These are phyloP conservation scores for Pythium pectinolyticum DNA, from an alignment of 352 stramenopile genomes.

Conservation along the genomic window DNA sequence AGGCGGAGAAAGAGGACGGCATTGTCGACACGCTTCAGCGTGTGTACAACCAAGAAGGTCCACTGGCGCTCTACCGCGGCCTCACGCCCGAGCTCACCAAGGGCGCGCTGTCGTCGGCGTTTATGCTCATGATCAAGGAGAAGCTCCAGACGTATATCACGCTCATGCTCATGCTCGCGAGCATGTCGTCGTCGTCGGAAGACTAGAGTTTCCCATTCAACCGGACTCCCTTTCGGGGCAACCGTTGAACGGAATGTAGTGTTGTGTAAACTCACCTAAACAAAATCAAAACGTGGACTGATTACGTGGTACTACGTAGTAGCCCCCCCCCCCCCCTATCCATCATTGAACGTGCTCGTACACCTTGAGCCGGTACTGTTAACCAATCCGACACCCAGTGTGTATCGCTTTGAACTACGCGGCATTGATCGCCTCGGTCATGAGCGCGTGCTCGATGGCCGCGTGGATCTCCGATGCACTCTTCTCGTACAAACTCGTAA, in stretches of 20 bases:
- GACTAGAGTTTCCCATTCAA: constrained; percentile 8
- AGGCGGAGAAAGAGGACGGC: constrained; percentile 58
- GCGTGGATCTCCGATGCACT: constrained; percentile 29
- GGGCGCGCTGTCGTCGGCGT: constrained; percentile 93
- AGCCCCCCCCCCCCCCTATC: too few species aligned
- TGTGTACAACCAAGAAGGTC: constrained; percentile 83
- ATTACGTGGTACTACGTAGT: too few species aligned
- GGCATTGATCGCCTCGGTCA: constrained; percentile 29
- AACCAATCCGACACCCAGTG: too few species aligned
- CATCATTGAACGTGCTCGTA: too few species aligned
- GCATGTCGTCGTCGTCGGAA: constrained; percentile 22
- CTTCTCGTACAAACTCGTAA: constrained; percentile 31
- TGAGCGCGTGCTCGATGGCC: constrained; percentile 39
- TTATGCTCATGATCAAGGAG: constrained; percentile 99
- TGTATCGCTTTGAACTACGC: too few species aligned
- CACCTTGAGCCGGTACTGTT: too few species aligned
- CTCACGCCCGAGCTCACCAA: constrained; percentile 94
- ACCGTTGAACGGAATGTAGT: too few species aligned
- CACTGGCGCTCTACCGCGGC: constrained; percentile 91
- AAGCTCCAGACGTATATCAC: constrained; percentile 93
- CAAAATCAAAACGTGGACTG: too few species aligned
- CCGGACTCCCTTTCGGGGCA: neutral
- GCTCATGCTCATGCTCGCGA: constrained; percentile 71
- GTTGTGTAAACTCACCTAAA: too few species aligned
- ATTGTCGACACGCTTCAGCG: constrained; percentile 77